Evolutionary conservation across 257 asterid species (phyloP).

Genomic region (Rehmannia glutinosa): DNA sequence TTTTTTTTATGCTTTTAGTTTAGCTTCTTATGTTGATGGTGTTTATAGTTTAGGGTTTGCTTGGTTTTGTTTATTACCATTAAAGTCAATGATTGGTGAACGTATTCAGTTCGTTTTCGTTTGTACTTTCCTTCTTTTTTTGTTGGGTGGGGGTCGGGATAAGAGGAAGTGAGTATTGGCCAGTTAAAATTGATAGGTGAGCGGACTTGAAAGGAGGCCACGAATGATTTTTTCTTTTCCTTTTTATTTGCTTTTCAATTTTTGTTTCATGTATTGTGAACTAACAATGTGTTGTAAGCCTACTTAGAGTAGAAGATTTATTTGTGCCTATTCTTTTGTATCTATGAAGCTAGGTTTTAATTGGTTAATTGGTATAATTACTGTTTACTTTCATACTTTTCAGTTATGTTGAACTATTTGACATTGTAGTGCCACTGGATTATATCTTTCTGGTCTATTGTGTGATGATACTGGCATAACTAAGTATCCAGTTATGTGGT

Average conservation of each 20-base stretch:
- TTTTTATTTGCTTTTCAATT: background rate
- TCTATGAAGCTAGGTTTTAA: slow-evolving; percentile 16
- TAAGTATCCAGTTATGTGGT: background rate
- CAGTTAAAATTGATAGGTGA: background rate
- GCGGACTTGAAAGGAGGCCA: background rate
- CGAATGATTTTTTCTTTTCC: background rate
- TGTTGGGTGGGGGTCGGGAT: background rate
- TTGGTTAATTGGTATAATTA: background rate
- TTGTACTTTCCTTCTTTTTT: background rate
- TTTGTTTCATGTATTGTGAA: slow-evolving; percentile 5
- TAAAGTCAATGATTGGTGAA: background rate
- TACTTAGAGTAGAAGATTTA: background rate
- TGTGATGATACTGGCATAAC: background rate
- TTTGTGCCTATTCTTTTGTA: background rate
- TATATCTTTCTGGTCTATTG: background rate
- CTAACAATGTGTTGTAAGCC: background rate
- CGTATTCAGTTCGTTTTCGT: background rate
- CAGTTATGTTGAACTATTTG: slow-evolving; percentile 4
- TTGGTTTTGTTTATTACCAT: background rate
- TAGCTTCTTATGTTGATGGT: slow-evolving; percentile 14
- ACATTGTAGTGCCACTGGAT: slow-evolving; percentile 3
- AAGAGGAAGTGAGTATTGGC: slow-evolving; percentile 9
- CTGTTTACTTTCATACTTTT: background rate
- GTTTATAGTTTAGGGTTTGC: slow-evolving; percentile 10
- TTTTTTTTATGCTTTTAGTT: slow-evolving; percentile 5